Evolutionary conservation across 1,139 yeast genomes (phyloP), one percentile per base, ranked within the genome.

Genomic region (Magnusiomyces magnusii): DNA sequence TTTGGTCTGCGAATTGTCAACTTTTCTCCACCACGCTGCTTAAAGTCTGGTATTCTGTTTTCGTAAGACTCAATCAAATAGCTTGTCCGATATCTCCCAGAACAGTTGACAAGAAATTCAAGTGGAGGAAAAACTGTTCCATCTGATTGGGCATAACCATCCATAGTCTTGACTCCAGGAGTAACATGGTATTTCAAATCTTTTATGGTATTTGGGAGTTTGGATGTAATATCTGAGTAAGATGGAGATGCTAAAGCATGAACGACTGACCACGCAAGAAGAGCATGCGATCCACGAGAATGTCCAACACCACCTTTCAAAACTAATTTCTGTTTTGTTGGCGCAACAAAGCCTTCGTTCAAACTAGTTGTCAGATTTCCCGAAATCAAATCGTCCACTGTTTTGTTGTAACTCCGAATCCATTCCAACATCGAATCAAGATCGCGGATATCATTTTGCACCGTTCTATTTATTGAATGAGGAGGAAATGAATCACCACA

Each of bases 181-280:
- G 54, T 51, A 21, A 39, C 34, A 25, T 51, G 47, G 24, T 51
- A 51, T 21, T 51, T 34, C 27, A 36, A 19, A 3, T 21, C 9
- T 7, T 24, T 23, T 13, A 36, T n/a, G 9, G 5, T 13, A 2
- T 36, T 34, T 2, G 47, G 47, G 17, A 36, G 15, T 39, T 51
- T n/a, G 28, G 47, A 51, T n/a, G n/a, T 9, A 10, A 17, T 27
- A 3, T 31, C 5, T 24, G 13, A 2, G 25, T 19, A 34, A 2
- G 86, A 86, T 76, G 93, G 93, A 13, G 93, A 87, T 72, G 84
- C 90, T 10, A 79, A 31, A n/a, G 56, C 53, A 24, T 42, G 41
- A 1, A 28, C 49, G 5, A 53, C 57, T 13, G 53, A 36, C 62
- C 62, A 60, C 5, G 55, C 54, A 17, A 60, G 17, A 9, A 56